phyloP scores from a whole-genome alignment of 768 basidiomycete species.

The Grammothele lineata region DNA sequence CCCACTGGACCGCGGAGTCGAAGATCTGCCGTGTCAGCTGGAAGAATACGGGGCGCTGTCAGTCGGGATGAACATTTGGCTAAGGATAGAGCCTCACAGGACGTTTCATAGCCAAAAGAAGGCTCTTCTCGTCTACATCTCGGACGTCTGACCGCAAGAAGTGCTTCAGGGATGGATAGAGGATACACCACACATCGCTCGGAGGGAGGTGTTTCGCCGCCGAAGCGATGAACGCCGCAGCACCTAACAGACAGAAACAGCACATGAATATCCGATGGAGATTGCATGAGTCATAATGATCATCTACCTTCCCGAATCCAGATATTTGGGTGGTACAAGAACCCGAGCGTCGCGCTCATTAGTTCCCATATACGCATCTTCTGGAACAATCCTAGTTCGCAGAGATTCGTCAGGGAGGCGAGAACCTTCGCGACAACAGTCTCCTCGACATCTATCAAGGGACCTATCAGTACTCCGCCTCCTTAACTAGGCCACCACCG shows the following conservation, averaged over 20 bases:
- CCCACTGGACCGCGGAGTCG: constrained; percentile 85
- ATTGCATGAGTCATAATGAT: neutral
- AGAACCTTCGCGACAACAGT: constrained; percentile 89
- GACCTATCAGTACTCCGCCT: too few relatives aligned
- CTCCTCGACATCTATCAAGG: constrained; percentile 81
- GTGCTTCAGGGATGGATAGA: constrained; percentile 88
- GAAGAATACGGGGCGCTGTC: neutral
- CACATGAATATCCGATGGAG: neutral
- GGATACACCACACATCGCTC: constrained; percentile 95
- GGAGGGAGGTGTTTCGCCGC: constrained; percentile 76
- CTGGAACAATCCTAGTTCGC: constrained; percentile 85
- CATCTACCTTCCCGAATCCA: constrained; percentile 91
- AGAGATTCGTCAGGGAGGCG: constrained; percentile 81
- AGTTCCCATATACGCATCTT: constrained; percentile 98
- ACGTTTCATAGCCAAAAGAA: constrained; percentile 74
- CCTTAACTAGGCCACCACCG: too few relatives aligned
- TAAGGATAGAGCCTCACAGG: constrained; percentile 48
- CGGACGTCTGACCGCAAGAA: constrained; percentile 81
- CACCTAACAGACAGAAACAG: constrained; percentile 49
- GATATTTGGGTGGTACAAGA: constrained; percentile 90
- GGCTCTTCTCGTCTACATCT: constrained; percentile 63
- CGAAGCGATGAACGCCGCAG: constrained; percentile 84
- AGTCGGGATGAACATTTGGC: neutral
- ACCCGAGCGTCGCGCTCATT: constrained; percentile 82
- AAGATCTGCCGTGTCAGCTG: constrained; percentile 69